phyloP scores from a whole-genome alignment of 768 basidiomycete species.

The Favolaschia claudopus region DNA sequence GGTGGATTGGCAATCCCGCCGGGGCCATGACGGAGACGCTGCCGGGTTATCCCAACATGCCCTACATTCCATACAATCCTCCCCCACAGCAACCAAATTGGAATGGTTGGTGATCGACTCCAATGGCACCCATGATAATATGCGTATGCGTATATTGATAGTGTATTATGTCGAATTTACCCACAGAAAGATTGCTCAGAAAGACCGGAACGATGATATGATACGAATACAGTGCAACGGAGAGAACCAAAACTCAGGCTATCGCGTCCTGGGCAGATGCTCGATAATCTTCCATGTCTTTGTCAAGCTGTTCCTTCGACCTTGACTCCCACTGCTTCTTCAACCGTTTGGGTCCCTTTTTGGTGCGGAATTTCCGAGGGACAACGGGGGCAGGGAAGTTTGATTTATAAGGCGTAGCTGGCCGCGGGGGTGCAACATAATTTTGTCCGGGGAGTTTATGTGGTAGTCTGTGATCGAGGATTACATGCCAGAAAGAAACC shows the following conservation, averaged over 20 bases:
- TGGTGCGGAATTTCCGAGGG: constrained; percentile 54
- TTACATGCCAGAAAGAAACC: background rate
- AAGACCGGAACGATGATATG: too few species aligned
- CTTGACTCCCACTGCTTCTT: constrained; percentile 56
- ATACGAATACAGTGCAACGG: background rate
- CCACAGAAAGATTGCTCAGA: too few species aligned
- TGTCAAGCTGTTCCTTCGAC: constrained; percentile 69
- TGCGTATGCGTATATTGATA: too few species aligned
- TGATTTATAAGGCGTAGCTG: constrained; percentile 34
- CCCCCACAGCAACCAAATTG: too few species aligned
- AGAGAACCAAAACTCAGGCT: background rate
- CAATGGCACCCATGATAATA: too few species aligned
- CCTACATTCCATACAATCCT: too few species aligned
- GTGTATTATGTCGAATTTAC: too few species aligned
- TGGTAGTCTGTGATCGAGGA: constrained; percentile 4
- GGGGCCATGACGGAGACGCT: too few species aligned
- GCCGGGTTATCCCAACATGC: too few species aligned
- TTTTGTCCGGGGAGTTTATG: constrained; percentile 23
- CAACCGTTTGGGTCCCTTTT: constrained; percentile 78
- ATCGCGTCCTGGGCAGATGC: constrained; percentile 37
- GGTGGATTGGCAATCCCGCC: too few species aligned
- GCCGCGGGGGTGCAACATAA: constrained; percentile 29
- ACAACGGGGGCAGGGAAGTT: constrained; percentile 35
- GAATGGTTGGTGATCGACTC: too few species aligned
- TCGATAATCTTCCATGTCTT: constrained; percentile 84